Evolutionary conservation across 2,329 filamentous ascomycete species (phyloP), one percentile per base, ranked within the genome.

Genomic region (Pseudogymnoascus sp.): DNA sequence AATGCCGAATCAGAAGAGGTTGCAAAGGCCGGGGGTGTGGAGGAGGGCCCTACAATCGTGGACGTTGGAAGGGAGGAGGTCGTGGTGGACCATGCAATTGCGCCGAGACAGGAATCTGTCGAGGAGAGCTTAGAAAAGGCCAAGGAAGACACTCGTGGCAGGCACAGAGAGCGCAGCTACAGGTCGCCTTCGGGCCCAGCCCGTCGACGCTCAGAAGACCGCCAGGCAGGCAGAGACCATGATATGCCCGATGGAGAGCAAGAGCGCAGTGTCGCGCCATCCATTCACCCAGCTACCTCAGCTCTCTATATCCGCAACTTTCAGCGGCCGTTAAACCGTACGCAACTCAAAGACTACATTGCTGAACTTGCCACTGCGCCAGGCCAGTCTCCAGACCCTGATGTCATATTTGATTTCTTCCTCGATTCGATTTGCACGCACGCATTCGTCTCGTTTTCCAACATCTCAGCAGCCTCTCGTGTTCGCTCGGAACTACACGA

Each of bases 301-400:
- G 88, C 90, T 14, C 79, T 98, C 56, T 98, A 97, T 77, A 95
- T 98, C 69, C 88, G 88, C 74, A 89, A 96, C 70, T 85, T 98
- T 62, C 93, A 96, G 85, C 88, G 93, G 56, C 93, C 95, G 8
- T 80, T 98, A 22, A 89, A 91, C 64, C 83, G 86, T 0, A 78
- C 80, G 26, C 79, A 81, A 16, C 82, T 98, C 1, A 85, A 84
- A 69, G 80, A 83, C 1, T 86, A 97, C 71, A 80, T 98, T 4
- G 73, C 84, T 46, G 78, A 82, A 6, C 82, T 97, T 41, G 90
- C 91, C 1, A 81, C 86, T 2, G 80, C 86, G 0, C 78, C 83
- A 1, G 78, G 77, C 26, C 74, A 78, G 19, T 74, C 80, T 2
- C 75, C 79, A 1, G 79, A 86, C 60, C 73, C 82, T 5, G 79